A percentile compares a stretch with the other conserved stretches of the same genome.
Conservation (phyloP, 345 rosid genomes). For the Pistacia integerrima region DNA sequence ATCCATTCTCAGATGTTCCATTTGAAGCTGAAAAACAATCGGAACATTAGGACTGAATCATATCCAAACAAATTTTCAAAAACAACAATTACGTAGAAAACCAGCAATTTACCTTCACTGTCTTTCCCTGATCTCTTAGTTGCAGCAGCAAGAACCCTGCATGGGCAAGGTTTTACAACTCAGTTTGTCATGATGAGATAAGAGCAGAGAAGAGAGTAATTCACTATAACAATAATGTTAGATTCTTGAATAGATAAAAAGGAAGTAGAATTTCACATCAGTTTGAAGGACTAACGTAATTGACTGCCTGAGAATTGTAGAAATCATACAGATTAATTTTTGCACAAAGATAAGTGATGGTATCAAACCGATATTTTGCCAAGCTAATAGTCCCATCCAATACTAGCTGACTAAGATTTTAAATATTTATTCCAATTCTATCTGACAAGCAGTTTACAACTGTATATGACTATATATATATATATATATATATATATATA, state of each 20-base stretch:
- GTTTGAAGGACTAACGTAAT: not conserved
- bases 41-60: constrained; percentile 8
- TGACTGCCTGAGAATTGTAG: not conserved
- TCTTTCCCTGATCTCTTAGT: constrained; percentile 65
- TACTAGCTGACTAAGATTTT: too few species aligned
- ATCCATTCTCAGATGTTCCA: constrained; percentile 47
- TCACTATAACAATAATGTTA: not conserved
- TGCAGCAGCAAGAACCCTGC: constrained; percentile 92
- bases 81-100: not conserved
- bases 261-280: not conserved
- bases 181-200: constrained; percentile 18
- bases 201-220: not conserved
- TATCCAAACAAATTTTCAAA: constrained; percentile 14
- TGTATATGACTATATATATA: too few species aligned
- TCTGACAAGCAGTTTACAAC: too few species aligned
- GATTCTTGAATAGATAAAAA: not conserved
- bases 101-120: constrained; percentile 52
- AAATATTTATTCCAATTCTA: too few species aligned
- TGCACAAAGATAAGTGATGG: not conserved
- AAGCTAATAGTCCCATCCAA: too few species aligned
- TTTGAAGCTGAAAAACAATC: constrained; percentile 44
- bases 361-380: too few species aligned
- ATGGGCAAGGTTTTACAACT: constrained; percentile 27
- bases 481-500: too few species aligned
- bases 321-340: not conserved